Conservation (phyloP, 2,329 filamentous ascomycete genomes). For the Aureobasidium uvarum region DNA sequence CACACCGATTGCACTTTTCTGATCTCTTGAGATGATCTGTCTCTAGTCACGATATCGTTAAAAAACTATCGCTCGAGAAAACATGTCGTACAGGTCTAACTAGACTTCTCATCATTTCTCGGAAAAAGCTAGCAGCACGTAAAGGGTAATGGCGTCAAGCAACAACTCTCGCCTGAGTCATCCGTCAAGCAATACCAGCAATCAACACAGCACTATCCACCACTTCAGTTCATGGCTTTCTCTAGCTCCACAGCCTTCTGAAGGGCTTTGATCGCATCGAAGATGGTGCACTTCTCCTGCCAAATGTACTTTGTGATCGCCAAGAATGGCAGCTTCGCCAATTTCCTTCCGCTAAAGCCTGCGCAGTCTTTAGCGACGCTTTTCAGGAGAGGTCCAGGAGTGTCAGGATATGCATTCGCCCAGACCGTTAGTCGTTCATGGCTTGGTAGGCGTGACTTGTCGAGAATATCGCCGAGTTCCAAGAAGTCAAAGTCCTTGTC, state of each 20-base stretch:
- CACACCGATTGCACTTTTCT: neutral
- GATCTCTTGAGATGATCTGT: neutral
- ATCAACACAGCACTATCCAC: neutral
- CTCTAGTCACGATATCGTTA: neutral
- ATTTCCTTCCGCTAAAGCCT: slow-evolving; percentile 45
- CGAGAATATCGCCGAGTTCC: neutral
- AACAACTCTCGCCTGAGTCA: neutral
- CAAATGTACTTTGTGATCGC: slow-evolving; percentile 45
- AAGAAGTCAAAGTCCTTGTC: neutral
- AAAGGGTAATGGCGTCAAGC: neutral
- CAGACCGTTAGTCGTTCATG: slow-evolving; percentile 36
- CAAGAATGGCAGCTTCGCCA: slow-evolving; percentile 45
- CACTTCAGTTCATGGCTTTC: neutral
- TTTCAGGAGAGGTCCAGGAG: slow-evolving; percentile 37
- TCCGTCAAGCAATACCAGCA: neutral
- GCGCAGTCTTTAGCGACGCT: slow-evolving; percentile 38
- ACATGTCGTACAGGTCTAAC: neutral
- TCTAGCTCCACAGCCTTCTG: slow-evolving; percentile 26
- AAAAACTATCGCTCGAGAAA: too few species aligned
- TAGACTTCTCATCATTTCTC: neutral
- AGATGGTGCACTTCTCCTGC: slow-evolving; percentile 38
- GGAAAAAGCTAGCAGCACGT: neutral
- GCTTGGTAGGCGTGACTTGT: slow-evolving; percentile 31
- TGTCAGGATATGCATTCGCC: slow-evolving; percentile 30
- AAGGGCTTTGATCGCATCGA: slow-evolving; percentile 43